Percentiles rank a stretch among this genome's conserved stretches.
phyloP scores from a whole-genome alignment of 495 filamentous ascomycete genomes.

The Corynascus novoguineensis region DNA sequence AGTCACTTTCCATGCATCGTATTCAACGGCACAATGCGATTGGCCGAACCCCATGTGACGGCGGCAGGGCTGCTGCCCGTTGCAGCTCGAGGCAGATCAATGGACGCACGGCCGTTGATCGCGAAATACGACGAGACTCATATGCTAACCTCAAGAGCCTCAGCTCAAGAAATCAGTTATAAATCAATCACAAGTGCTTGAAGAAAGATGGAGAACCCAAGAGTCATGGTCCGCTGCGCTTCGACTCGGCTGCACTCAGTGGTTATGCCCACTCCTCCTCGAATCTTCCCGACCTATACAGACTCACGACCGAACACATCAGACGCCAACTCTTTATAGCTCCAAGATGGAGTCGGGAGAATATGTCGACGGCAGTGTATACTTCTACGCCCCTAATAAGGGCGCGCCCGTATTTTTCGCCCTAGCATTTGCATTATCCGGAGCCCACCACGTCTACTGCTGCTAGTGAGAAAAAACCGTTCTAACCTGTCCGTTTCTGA shows the following conservation, averaged over 20 bases:
- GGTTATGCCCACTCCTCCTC: no score
- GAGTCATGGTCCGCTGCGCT: not conserved
- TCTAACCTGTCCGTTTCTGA: not conserved
- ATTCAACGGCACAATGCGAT: constrained; percentile 23
- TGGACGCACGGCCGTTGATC: not conserved
- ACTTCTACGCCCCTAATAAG: constrained; percentile 72
- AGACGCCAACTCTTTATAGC: not conserved
- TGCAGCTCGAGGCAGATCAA: not conserved
- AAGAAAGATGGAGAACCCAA: not conserved
- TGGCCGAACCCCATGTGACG: constrained; percentile 4
- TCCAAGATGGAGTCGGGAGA: constrained; percentile 35
- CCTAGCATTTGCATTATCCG: constrained; percentile 57
- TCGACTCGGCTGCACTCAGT: not conserved
- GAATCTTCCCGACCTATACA: not conserved
- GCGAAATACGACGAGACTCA: constrained; percentile 16
- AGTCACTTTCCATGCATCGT: constrained; percentile 13
- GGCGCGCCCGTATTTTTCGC: constrained; percentile 64
- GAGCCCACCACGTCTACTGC: constrained; percentile 55
- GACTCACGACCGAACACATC: not conserved
- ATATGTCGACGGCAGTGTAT: constrained; percentile 49
- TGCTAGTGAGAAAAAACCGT: constrained; percentile 45
- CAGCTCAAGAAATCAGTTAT: not conserved
- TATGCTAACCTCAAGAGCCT: no score
- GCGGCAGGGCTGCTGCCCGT: not conserved
- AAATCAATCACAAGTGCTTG: constrained; percentile 2